Base-by-base conservation (phyloP, 1,284 basidiomycete genomes). In the Lentinula novae-zelandiae region DNA sequence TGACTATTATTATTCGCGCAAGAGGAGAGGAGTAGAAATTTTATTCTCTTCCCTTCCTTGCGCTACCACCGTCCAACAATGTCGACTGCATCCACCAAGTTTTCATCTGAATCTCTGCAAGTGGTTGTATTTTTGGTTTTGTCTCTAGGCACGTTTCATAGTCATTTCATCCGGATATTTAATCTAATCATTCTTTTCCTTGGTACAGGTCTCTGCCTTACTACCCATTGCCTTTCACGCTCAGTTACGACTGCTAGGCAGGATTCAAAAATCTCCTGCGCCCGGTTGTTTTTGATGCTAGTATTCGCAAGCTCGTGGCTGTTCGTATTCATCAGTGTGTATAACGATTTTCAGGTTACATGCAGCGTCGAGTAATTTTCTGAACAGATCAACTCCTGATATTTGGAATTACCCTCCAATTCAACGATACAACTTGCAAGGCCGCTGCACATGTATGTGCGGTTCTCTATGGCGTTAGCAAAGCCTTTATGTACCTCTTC, bases 311-410 rank as follows among this genome's bases (percentile, higher is more conserved):
- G 36, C 7, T 62, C 61, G 6, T 62, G 61, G 61, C 39, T 53
- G 4, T 62, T 62, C 33, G 20, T 62, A 17, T 62, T 60, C 46
- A 48, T 50, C 2, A 59, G 61, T 62, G 22, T 3, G 61, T 27
- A 27, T 2, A 27, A 27, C 2, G 27, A 27, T 60, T 31, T 2
- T 27, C 38, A 33, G 12, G 48, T 2, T 36, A 52, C 36, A 27
- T 36, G 12, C 15, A 4, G 1, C 31, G 27, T 27, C 3, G 3
- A 2, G 1, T 22, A 22, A 20, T 13, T 12, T 2, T 44, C 60
- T 15, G n/a, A 15, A 33, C n/a, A 62, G 56, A 39, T 34, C 49
- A 50, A 4, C 31, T 58, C 36, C 22, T 62, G 15, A 58, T 51
- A 2, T 62, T 62, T 17, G 60, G 60, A 3, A 34, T 62, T 4